Base-by-base conservation (phyloP, 169 alveolate genomes). In the Plasmodium ovale region DNA sequence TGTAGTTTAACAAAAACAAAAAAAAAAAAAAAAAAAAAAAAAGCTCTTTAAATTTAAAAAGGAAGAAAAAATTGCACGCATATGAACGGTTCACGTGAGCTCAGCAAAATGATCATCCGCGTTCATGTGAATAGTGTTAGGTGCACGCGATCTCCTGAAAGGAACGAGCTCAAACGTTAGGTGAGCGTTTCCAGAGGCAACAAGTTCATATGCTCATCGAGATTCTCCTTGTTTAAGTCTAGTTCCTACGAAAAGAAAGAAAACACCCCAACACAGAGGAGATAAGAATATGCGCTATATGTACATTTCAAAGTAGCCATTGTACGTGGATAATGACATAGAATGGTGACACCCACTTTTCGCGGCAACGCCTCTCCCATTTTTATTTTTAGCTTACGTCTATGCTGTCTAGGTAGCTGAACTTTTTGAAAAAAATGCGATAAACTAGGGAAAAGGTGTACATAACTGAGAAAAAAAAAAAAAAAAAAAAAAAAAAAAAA, bases 161-260 rank as follows among this genome's bases (percentile, higher is more conserved):
- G n/a, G n/a, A n/a, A n/a, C n/a, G n/a, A n/a, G n/a, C n/a, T n/a
- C n/a, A n/a, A n/a, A n/a, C n/a, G n/a, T 37, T 51, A 74, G 19
- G 88, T 74, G 21, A 74, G 42, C 33, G 31, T 74, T 37, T 74
- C 88, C 53, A 74, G 21, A 7, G 88, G 88, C n/a, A 74, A 31
- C 0, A 74, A 33, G 2, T 74, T 74, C 74, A 74, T 74, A 21
- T 58, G 35, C 37, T 74, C 88, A 27, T 74, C 88, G 5, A 74
- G 5, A 35, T 19, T 60, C 23, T 74, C 88, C 19, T 59, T 59
- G 56, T 35, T 74, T 14, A 74, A 51, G 25, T 27, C 47, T 23
- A 19, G 23, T 25, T 74, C 88, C 88, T 74, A 39, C 27, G n/a
- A 39, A 31, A 16, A 21, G 16, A 6, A 56, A 29, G 33, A 27